Evolutionary conservation across 306 rosid species (phyloP).

Genomic region (Malus fusca): DNA sequence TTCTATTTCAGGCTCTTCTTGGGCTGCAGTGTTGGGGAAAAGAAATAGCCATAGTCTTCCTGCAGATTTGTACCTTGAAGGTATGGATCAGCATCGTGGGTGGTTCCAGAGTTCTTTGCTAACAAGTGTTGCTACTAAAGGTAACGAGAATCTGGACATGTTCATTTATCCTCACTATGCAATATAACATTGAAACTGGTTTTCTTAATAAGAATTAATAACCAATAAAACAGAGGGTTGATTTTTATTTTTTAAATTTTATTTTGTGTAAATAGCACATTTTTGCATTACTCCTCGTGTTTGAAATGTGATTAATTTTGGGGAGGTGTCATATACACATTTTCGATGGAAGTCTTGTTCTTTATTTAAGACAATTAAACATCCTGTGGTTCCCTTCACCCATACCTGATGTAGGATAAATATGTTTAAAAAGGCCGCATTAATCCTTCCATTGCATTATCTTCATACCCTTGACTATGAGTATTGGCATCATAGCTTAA

Average conservation of each 20-base stretch:
- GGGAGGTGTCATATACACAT: background rate
- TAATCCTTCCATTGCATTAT: background rate
- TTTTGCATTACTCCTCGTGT: background rate
- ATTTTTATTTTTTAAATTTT: background rate
- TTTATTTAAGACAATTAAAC: background rate
- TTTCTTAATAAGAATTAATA: background rate
- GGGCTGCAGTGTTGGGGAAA: conserved; percentile 91
- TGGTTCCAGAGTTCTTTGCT: conserved; percentile 98
- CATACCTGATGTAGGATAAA: background rate
- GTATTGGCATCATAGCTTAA: background rate
- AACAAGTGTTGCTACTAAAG: conserved; percentile 87
- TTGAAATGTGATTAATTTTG: background rate
- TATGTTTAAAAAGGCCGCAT: background rate
- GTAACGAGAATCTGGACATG: conserved; percentile 30
- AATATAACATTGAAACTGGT: background rate
- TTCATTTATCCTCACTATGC: conserved; percentile 2
- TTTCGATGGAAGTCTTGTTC: background rate
- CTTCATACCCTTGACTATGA: background rate
- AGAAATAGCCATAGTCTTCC: conserved; percentile 65
- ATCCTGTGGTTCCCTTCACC: background rate
- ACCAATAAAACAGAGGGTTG: no score
- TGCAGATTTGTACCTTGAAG: conserved; percentile 95
- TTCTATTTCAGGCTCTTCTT: conserved; percentile 84
- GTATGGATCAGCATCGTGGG: conserved; percentile 98
- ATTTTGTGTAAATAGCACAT: background rate